A percentile compares a stretch with the other conserved stretches of the same genome.
These are phyloP conservation scores for Graphilbum sp. DNA, from an alignment of 2,329 filamentous ascomycete species.

Conservation along the genomic window DNA sequence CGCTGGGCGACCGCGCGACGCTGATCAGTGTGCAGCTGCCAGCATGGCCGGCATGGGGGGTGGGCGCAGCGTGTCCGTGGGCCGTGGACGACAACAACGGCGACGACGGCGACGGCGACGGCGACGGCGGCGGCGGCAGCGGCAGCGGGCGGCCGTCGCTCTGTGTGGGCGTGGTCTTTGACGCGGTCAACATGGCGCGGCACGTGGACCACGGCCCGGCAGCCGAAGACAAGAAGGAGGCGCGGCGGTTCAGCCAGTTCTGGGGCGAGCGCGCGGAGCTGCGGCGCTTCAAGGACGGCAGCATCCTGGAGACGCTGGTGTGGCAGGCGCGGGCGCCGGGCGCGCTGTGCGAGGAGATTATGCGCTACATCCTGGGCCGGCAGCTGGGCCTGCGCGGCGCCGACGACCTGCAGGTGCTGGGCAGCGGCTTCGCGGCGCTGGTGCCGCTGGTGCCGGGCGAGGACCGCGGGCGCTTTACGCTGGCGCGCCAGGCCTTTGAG, in stretches of 20 bases:
- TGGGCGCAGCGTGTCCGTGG: slow-evolving; percentile 20
- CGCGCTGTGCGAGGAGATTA: slow-evolving; percentile 64
- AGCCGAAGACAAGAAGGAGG: slow-evolving; percentile 71
- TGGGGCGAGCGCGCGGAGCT: slow-evolving; percentile 93
- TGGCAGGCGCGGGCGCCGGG: slow-evolving; percentile 53
- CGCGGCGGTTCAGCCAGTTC: slow-evolving; percentile 69
- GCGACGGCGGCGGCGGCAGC: too few species aligned
- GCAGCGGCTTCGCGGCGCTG: slow-evolving; percentile 29
- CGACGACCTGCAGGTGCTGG: slow-evolving; percentile 31
- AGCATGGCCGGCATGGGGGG: slow-evolving; percentile 25
- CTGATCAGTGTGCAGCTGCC: slow-evolving; percentile 43
- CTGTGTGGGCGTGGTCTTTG: slow-evolving; percentile 52
- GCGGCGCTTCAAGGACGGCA: slow-evolving; percentile 86
- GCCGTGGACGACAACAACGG: too few species aligned
- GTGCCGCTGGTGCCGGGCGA: slow-evolving; percentile 27
- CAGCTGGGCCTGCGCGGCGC: slow-evolving; percentile 46
- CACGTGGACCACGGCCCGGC: slow-evolving; percentile 77
- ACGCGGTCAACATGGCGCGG: slow-evolving; percentile 55
- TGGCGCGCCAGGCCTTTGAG: slow-evolving; percentile 52
- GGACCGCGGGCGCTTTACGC: slow-evolving; percentile 46
- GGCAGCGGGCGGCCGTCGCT: slow-evolving; percentile 22
- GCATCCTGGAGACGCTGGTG: slow-evolving; percentile 79
- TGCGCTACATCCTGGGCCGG: slow-evolving; percentile 50
- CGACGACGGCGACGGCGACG: neutral
- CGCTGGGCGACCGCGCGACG: slow-evolving; percentile 58